Base-by-base conservation (phyloP, 1,139 yeast species). In the Saccharomyces pastorianus region DNA sequence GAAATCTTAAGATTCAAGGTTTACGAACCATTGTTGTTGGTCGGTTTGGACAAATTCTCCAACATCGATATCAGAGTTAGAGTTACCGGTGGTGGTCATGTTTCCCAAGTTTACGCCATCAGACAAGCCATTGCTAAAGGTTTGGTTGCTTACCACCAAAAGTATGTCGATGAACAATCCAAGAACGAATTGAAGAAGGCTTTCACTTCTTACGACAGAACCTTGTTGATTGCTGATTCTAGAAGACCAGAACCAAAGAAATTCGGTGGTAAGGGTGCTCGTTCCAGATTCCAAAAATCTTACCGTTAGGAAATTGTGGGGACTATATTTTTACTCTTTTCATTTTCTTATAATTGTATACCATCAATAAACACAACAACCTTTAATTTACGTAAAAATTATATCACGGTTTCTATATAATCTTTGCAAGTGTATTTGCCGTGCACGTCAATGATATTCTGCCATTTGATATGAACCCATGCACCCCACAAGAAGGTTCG, bases 261-360 rank as follows among this genome's bases (percentile, higher is more conserved):
- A 85, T 93, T 91, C 83, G 99, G 99, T 85, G 99, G 99, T 85
- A 96, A 95, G 81, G 99, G 99, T 89, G 99, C 99, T 82, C 93
- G 99, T 84, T 95, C 99, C 77, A 91, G 98, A 84, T 93, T 88
- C 97, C 99, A 93, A 85, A 93, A 93, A 81, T 93, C 99, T 79
- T 93, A 93, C 95, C 99, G 99, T 90, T 93, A 91, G 83, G 68
- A 59, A 38, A 38, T 38, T 38, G 44, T 38, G 44, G 44, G 44
- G 44, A 38, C 11, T 38, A 38, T 17, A 4, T 4, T 38, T 38
- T 38, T 17, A 17, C 44, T 38, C 44, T 38, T 38, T 38, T 38
- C 44, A 38, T 38, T 38, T 38, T 38, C 44, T 38, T 38, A 38
- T 38, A 38, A 38, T 34, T 38, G 44, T 38, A 38, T 38, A 38